phyloP scores from a whole-genome alignment of 106 monocot species.

The Dendrobium huoshanense region DNA sequence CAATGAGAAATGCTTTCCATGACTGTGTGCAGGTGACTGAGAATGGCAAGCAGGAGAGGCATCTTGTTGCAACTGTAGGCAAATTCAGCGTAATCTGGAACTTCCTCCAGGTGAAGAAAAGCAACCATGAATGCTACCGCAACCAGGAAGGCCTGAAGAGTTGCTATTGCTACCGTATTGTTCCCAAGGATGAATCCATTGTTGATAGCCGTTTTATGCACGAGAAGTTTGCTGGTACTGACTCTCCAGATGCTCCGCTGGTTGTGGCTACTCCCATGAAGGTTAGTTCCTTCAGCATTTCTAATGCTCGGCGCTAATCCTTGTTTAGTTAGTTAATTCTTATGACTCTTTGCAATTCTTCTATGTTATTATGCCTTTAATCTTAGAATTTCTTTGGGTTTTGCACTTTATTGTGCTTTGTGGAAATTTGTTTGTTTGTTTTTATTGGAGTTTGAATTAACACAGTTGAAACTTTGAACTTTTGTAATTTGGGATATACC shows the following conservation, averaged over 20 bases:
- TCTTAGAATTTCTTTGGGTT: neutral
- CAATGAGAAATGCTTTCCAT: neutral
- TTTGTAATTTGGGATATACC: neutral
- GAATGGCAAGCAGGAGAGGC: slow-evolving; percentile 85
- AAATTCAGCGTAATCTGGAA: slow-evolving; percentile 95
- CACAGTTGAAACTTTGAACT: neutral
- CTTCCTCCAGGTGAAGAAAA: slow-evolving; percentile 85
- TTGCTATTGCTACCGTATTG: slow-evolving; percentile 92
- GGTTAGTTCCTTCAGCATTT: slow-evolving; percentile 86
- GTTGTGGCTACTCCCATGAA: slow-evolving; percentile 93
- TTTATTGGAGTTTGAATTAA: neutral
- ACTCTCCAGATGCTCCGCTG: slow-evolving; percentile 82
- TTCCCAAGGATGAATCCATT: slow-evolving; percentile 80
- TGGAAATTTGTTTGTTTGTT: neutral
- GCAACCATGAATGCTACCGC: slow-evolving; percentile 72
- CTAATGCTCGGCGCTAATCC: slow-evolving; percentile 17
- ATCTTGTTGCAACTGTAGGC: slow-evolving; percentile 86
- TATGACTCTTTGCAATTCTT: neutral
- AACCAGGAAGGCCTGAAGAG: slow-evolving; percentile 89
- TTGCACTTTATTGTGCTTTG: neutral
- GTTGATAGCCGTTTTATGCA: slow-evolving; percentile 97
- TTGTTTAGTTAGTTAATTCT: neutral
- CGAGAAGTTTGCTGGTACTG: slow-evolving; percentile 62
- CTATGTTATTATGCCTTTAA: neutral
- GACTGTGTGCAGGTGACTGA: slow-evolving; percentile 63